Percentiles rank a stretch among this genome's conserved stretches.
Evolutionary conservation across 768 basidiomycete genomes (phyloP).

Genomic region (Infundibulicybe gibba): DNA sequence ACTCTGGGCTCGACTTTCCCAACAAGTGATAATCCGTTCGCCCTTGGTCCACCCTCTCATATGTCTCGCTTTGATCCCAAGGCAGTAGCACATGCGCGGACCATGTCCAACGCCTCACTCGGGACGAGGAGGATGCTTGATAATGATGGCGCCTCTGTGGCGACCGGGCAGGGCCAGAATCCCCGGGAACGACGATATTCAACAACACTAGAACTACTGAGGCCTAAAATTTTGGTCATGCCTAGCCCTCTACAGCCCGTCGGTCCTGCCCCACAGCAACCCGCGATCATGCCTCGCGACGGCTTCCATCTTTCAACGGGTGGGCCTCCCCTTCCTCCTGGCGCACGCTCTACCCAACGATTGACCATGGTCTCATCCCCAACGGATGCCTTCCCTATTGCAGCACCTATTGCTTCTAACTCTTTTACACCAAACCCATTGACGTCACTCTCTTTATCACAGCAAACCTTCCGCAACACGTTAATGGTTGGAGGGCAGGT

Average conservation of each 20-base stretch:
- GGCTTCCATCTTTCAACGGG: constrained; percentile 66
- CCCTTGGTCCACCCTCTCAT: constrained; percentile 60
- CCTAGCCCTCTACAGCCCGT: constrained; percentile 76
- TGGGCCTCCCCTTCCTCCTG: constrained; percentile 75
- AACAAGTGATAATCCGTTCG: constrained; percentile 62
- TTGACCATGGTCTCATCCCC: constrained; percentile 34
- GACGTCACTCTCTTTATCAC: constrained; percentile 67
- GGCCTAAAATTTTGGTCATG: constrained; percentile 94
- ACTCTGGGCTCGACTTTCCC: constrained; percentile 39
- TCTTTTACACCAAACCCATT: constrained; percentile 80
- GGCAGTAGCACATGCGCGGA: constrained; percentile 49
- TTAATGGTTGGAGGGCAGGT: constrained; percentile 68
- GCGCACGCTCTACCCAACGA: constrained; percentile 56
- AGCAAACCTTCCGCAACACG: constrained; percentile 83
- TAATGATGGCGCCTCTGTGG: constrained; percentile 42
- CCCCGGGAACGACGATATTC: constrained; percentile 60
- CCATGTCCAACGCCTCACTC: constrained; percentile 61
- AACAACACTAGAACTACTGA: constrained; percentile 71
- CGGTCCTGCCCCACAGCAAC: constrained; percentile 27
- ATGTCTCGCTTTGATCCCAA: constrained; percentile 85
- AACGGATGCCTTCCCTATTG: constrained; percentile 18
- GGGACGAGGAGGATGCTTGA: constrained; percentile 63
- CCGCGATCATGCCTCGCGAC: constrained; percentile 34
- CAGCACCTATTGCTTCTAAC: constrained; percentile 48
- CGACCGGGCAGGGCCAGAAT: constrained; percentile 32